Base-by-base conservation (phyloP, 1,284 basidiomycete species). In the Cryptococcus sp. region DNA sequence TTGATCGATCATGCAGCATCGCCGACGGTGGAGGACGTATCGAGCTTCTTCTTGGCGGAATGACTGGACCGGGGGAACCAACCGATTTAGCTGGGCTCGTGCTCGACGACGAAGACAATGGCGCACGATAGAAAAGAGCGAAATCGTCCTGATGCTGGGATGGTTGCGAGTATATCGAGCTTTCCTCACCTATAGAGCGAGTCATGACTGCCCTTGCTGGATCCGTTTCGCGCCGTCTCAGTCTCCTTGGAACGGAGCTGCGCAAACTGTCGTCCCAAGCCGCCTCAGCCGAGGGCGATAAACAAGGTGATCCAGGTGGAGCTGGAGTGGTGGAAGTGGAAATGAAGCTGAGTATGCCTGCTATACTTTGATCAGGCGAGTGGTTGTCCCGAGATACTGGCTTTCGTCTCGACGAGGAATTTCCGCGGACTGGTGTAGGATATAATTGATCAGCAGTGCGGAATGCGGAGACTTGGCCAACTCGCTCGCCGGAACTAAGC, bases 161-260 rank as follows among this genome's bases (percentile, higher is more conserved):
- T 19, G 19, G 21, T 22, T 21, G 19, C 41, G 41, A 43, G 19
- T 43, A 21, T 24, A 43, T 43, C 18, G 41, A 43, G 19, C 23
- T 21, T 7, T 14, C 21, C 7, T 24, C 21, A 14, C n/a, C 23
- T 24, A 21, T 16, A 7, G 41, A 43, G 4, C 31, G 11, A n/a
- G 48, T 40, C 25, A 43, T 37, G 23, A 50, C 32, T 4, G 48
- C 48, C 28, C 18, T 14, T 3, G 42, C n/a, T 32, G 48, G 48
- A 50, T 50, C 48, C 3, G 48, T 50, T 14, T 50, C 48, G 21
- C 48, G 40, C 4, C 48, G 40, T 14, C 16, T 41, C 5, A 24
- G 39, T 24, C 19, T 24, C 16, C 41, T 7, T 7, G n/a, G 41
- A 23, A 16, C 21, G 5, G 21, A 21, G 23, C 36, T 19, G 41